A percentile compares a stretch with the other conserved stretches of the same genome.
Evolutionary conservation across 225 moss, liverwort and hornwort species (phyloP).

Genomic region (Straminergon stramineum): DNA sequence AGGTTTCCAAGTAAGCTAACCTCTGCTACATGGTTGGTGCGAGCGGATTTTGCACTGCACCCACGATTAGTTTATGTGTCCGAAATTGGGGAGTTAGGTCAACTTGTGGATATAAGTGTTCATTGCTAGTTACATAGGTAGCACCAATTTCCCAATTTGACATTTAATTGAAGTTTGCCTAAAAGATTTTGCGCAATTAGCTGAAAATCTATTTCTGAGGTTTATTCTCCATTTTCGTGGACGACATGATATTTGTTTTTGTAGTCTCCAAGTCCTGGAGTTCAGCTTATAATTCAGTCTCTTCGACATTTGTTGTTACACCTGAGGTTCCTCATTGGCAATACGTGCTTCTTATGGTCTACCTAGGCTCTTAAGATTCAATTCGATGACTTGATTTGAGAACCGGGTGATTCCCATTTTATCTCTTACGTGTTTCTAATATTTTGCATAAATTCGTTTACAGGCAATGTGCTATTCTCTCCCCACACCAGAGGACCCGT

Average conservation of each 20-base stretch:
- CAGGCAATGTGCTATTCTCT: slow-evolving; percentile 97
- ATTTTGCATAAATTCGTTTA: not conserved
- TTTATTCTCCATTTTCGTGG: not conserved
- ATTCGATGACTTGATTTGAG: not conserved
- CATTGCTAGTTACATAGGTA: not conserved
- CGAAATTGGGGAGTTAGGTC: not conserved
- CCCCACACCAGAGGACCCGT: slow-evolving; percentile 86
- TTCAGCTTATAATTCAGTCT: not conserved
- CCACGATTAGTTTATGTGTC: not conserved
- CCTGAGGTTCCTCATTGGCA: not conserved
- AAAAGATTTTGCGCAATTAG: not conserved
- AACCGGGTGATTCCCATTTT: not conserved
- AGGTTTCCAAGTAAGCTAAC: not conserved
- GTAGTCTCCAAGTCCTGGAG: not conserved
- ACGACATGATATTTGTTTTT: not conserved
- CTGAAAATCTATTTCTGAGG: not conserved
- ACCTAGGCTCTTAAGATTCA: not conserved
- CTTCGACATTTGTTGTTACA: not conserved
- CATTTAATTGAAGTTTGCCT: not conserved
- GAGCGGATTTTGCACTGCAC: not conserved
- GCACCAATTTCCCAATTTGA: not conserved
- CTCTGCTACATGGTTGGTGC: not conserved
- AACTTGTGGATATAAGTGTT: not conserved
- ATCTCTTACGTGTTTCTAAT: not conserved
- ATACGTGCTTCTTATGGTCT: not conserved